These are phyloP conservation scores for Rutstroemia sp. DNA, from an alignment of 2,329 filamentous ascomycete genomes.

Conservation along the genomic window DNA sequence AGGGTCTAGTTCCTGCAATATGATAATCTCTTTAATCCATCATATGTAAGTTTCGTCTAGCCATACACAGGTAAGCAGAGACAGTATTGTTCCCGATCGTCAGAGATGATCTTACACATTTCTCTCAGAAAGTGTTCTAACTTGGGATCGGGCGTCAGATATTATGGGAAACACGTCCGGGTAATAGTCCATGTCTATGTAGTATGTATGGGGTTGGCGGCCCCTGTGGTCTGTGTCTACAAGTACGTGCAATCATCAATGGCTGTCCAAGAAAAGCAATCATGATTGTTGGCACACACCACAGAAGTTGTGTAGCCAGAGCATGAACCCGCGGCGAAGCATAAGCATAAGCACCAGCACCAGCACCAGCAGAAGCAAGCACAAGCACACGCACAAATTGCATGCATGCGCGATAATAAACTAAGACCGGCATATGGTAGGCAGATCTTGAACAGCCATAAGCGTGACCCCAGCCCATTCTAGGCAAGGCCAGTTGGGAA, in stretches of 20 bases:
- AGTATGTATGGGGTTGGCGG: not conserved
- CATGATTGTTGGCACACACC: not conserved
- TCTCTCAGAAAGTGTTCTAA: not conserved
- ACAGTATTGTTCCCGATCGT: not conserved
- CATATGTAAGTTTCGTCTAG: slow-evolving; percentile 2
- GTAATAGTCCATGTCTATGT: not conserved
- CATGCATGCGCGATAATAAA: slow-evolving; percentile 4
- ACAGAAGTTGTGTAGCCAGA: not conserved
- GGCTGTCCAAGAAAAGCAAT: not conserved
- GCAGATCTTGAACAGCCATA: slow-evolving; percentile 1
- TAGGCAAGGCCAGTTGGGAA: not conserved
- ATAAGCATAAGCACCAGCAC: not conserved
- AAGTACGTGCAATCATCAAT: not conserved
- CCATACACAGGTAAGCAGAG: not conserved
- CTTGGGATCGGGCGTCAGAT: slow-evolving; percentile 2
- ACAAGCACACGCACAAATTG: slow-evolving; percentile 8
- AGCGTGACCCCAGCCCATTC: not conserved
- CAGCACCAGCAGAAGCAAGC: not conserved
- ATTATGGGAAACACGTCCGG: not conserved
- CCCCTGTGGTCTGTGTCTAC: not conserved
- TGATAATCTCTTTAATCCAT: slow-evolving; percentile 1
- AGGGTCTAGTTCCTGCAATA: not conserved
- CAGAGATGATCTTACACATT: slow-evolving; percentile 3
- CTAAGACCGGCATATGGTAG: slow-evolving; percentile 9
- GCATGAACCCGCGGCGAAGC: slow-evolving; percentile 2